Conservation (phyloP, 1,284 basidiomycete genomes). For the Ustilago xerochloae region DNA sequence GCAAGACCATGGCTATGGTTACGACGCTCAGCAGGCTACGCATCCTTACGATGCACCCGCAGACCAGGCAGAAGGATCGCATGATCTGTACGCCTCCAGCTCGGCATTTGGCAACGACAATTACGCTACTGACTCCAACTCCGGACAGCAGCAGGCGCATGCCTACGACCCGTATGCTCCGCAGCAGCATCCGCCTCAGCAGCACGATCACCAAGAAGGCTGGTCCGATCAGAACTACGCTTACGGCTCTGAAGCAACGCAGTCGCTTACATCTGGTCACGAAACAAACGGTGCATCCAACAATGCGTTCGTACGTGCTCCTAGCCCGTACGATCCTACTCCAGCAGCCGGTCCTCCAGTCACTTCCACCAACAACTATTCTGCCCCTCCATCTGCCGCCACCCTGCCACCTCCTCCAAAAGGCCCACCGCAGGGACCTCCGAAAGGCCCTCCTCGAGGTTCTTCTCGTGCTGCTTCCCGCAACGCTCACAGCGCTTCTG, state of each 20-base stretch:
- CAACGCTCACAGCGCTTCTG: constrained; percentile 14
- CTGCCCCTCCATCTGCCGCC: constrained; percentile 9
- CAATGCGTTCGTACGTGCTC: constrained; percentile 10
- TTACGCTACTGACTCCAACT: neutral
- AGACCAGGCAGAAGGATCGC: constrained; percentile 1
- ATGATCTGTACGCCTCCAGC: constrained; percentile 14
- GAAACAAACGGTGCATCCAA: neutral
- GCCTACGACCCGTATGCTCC: constrained; percentile 15
- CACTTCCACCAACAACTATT: constrained; percentile 1
- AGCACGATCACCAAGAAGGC: neutral
- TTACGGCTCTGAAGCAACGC: constrained; percentile 1
- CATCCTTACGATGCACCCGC: constrained; percentile 16
- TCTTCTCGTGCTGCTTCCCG: constrained; percentile 36
- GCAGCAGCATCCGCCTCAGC: constrained; percentile 8
- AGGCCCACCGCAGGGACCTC: constrained; percentile 27
- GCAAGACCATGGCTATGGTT: constrained; percentile 13
- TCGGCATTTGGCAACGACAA: constrained; percentile 8
- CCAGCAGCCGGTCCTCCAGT: constrained; percentile 10
- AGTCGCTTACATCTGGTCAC: constrained; percentile 3
- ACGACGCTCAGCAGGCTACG: constrained; percentile 6
- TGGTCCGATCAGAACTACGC: constrained; percentile 16
- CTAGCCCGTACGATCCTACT: constrained; percentile 35
- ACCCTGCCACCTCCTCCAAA: constrained; percentile 19
- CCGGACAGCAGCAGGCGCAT: constrained; percentile 4
- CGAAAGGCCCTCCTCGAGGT: constrained; percentile 43